Evolutionary conservation across 2,329 filamentous ascomycete genomes (phyloP).

Genomic region (Beauveria rudraprayagi): DNA sequence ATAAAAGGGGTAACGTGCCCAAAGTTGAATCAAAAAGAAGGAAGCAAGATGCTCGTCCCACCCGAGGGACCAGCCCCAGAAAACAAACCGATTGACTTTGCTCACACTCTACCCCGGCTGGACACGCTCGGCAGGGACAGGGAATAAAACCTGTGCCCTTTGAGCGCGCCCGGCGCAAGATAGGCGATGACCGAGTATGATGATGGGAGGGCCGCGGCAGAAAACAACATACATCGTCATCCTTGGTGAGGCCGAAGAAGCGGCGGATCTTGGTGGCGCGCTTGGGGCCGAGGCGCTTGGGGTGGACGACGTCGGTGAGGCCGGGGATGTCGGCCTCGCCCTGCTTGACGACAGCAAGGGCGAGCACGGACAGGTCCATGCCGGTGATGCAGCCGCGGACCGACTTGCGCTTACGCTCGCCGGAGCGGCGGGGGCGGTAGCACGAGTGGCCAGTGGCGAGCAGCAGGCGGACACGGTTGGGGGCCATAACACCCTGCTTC

Average conservation of each 20-base stretch:
- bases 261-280: conserved; percentile 99
- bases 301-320: conserved; percentile 94
- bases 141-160: conserved; percentile 18
- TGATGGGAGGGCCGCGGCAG: conserved; percentile 36
- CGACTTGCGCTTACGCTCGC: conserved; percentile 99
- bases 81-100: conserved; percentile 21
- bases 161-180: conserved; percentile 39
- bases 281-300: conserved; percentile 99
- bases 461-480: conserved; percentile 95
- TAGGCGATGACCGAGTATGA: conserved; percentile 60
- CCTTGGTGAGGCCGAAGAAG: conserved; percentile 99
- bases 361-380: conserved; percentile 90
- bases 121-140: background rate
- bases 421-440: conserved; percentile 95
- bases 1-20: background rate
- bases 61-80: background rate
- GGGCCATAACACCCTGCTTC: conserved; percentile 99
- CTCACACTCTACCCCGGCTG: conserved; percentile 54
- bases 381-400: conserved; percentile 98
- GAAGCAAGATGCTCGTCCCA: conserved; percentile 10
- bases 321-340: conserved; percentile 90
- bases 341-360: conserved; percentile 95
- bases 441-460: conserved; percentile 95
- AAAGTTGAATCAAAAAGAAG: conserved; percentile 6
- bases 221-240: conserved; percentile 89